Evolutionary conservation across 768 basidiomycete species (phyloP), one percentile per base, ranked within the genome.

Genomic region (Fibroporia radiculosa): DNA sequence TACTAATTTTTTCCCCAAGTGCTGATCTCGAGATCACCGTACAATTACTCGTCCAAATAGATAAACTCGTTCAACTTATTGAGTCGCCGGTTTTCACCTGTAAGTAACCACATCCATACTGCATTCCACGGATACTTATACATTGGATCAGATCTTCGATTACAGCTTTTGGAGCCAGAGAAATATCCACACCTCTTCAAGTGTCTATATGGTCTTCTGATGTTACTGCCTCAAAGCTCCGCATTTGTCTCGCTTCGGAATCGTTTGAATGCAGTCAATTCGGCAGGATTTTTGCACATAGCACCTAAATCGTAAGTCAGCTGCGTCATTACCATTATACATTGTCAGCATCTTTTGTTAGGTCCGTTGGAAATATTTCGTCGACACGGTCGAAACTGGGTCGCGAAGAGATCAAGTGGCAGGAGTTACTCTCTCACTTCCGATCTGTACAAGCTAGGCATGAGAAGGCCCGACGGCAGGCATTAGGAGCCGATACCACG

Each of bases 31-130:
- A 99, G 62, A 88, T 98, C 53, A 98, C 95, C 2, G 95, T 98
- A 8, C 80, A 81, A 20, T 80, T 98, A 62, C 70, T 98, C 18
- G 90, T 99, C 2, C 96, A 99, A 56, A 84, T 98, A 14, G 96
- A 98, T 67, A 97, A 96, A 60, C 77, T 99, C 6, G 96, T 99
- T 8, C 95, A 98, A 61, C 73, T 99, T 1, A 93, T 99, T 48
- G 96, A 99, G 62, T 95, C 91, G 0, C 96, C 96, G 0, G 93
- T 98, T 7, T 99, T 99, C 62, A 99, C 96, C 41, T 96, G 96
- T 93, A 56, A 58, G 77, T 62, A 7, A 13, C 18, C 3, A 14
- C 19, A 31, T 10, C 34, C 34, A 18, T 18, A 18, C 8, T 12
- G 38, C 38, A 6, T 6, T 42, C 22, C 18, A 40, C 7, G 13